Percentiles rank a stretch among this genome's conserved stretches.
Evolutionary conservation across 2,329 filamentous ascomycete genomes (phyloP).

Genomic region (Fusarium hainanense): DNA sequence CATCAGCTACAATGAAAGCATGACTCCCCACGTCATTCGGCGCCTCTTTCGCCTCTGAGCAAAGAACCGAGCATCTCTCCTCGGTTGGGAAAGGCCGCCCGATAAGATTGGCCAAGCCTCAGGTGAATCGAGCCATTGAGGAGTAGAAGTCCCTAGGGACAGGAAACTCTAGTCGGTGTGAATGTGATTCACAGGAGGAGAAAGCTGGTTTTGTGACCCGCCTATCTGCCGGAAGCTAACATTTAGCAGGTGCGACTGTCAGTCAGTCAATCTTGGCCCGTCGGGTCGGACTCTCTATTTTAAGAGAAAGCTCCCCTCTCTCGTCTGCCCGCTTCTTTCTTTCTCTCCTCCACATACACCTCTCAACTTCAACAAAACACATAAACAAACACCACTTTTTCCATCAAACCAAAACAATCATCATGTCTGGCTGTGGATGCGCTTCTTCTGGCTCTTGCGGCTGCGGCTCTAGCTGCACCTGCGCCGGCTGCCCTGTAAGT

Average conservation of each 20-base stretch:
- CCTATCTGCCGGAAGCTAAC: background rate
- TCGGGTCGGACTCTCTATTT: constrained; percentile 3
- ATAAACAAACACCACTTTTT: constrained; percentile 12
- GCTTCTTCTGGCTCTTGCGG: constrained; percentile 55
- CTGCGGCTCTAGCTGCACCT: constrained; percentile 57
- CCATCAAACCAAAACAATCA: constrained; percentile 39
- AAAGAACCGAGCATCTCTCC: constrained; percentile 19
- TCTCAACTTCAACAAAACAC: constrained; percentile 7
- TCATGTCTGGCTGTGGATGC: constrained; percentile 58
- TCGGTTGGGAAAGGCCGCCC: constrained; percentile 21
- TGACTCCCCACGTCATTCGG: constrained; percentile 34
- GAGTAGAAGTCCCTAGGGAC: background rate
- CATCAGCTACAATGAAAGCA: constrained; percentile 8
- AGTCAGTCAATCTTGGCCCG: constrained; percentile 10
- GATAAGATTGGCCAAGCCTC: constrained; percentile 11
- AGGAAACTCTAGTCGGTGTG: constrained; percentile 10
- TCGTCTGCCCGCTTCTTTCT: constrained; percentile 13
- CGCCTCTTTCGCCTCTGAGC: constrained; percentile 12
- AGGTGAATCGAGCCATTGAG: constrained; percentile 15
- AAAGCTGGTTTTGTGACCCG: constrained; percentile 21
- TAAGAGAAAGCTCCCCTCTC: constrained; percentile 35
- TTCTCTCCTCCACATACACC: constrained; percentile 18
- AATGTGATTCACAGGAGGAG: constrained; percentile 9
- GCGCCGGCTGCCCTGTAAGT: constrained; percentile 58
- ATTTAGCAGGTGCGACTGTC: background rate